These are phyloP conservation scores for Petrea volubilis DNA, from an alignment of 257 asterid species.

Conservation along the genomic window DNA sequence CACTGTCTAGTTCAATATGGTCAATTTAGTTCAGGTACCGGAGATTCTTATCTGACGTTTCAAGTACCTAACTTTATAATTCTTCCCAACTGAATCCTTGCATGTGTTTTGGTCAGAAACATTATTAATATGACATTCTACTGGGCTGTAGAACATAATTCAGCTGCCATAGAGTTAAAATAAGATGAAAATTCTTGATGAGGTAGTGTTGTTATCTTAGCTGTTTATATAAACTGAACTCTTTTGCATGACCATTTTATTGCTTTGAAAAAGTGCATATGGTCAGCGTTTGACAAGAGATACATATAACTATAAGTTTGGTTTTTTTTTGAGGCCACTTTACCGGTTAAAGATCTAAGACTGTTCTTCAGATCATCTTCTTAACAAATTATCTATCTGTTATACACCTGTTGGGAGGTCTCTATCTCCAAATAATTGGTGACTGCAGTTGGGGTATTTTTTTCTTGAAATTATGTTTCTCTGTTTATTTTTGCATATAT, in stretches of 20 bases:
- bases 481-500: not conserved
- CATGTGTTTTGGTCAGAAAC: not conserved
- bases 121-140: not conserved
- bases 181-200: not conserved
- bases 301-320: not conserved
- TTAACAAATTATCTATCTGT: not conserved
- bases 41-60: slow-evolving; percentile 1
- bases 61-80: not conserved
- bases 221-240: not conserved
- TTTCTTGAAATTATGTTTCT: not conserved
- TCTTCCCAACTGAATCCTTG: not conserved
- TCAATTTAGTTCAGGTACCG: not conserved
- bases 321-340: not conserved
- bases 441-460: not conserved
- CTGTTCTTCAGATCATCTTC: slow-evolving; percentile 6
- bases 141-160: not conserved
- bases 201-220: slow-evolving; percentile 1
- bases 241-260: not conserved
- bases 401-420: not conserved
- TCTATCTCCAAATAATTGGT: not conserved
- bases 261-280: not conserved
- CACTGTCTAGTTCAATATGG: not conserved
- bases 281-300: not conserved
- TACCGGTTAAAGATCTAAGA: not conserved
- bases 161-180: not conserved